Evolutionary conservation across 768 basidiomycete species (phyloP).

Genomic region (Fistulinella prunicolor): DNA sequence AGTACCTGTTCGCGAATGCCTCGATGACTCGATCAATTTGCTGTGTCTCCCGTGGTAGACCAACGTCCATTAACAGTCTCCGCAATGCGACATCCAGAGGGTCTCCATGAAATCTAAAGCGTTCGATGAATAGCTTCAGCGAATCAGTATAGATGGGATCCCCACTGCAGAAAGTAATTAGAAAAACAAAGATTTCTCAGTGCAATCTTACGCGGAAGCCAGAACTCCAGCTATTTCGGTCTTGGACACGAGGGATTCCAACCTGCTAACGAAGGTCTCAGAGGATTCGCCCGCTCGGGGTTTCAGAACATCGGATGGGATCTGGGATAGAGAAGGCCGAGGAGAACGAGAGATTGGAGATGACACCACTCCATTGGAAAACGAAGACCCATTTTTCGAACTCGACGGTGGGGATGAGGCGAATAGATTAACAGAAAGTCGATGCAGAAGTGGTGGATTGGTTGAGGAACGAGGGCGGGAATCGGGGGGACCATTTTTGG

Average conservation of each 20-base stretch:
- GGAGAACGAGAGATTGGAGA: conserved; percentile 40
- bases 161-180: conserved; percentile 43
- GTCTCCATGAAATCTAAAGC: conserved; percentile 75
- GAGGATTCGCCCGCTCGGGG: conserved; percentile 66
- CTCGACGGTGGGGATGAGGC: conserved; percentile 41
- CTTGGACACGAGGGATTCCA: conserved; percentile 64
- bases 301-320: conserved; percentile 45
- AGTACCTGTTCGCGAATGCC: conserved; percentile 85
- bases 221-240: conserved; percentile 78
- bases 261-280: conserved; percentile 62
- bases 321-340: conserved; percentile 43
- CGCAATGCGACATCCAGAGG: conserved; percentile 92
- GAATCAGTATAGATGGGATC: conserved; percentile 70
- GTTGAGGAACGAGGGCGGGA: conserved; percentile 49
- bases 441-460: conserved; percentile 67
- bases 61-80: conserved; percentile 84
- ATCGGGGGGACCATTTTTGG: conserved; percentile 34
- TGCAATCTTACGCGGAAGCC: conserved; percentile 66
- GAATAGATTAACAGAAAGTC: conserved; percentile 66
- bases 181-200: conserved; percentile 4
- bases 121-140: conserved; percentile 65
- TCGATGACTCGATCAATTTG: conserved; percentile 98
- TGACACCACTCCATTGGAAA: conserved; percentile 10
- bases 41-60: conserved; percentile 93
- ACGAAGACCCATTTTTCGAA: conserved; percentile 11